phyloP scores from a whole-genome alignment of 345 rosid genomes.

The Eucalyptus tenuipes region DNA sequence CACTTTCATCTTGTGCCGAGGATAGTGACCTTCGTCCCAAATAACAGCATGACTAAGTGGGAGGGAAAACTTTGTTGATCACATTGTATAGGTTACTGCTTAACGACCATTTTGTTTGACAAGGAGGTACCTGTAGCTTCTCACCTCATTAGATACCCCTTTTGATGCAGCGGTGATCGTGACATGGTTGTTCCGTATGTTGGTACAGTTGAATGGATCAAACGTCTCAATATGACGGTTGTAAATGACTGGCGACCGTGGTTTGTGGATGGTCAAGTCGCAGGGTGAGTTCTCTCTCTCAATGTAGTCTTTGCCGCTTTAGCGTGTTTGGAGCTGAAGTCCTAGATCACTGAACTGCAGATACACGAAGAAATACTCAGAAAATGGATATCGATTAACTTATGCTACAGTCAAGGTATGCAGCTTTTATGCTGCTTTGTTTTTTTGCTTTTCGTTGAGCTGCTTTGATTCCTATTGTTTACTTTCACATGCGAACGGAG shows the following conservation, averaged over 20 bases:
- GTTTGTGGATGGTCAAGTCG: conserved; percentile 28
- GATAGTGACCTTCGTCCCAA: not conserved
- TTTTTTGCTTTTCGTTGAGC: not conserved
- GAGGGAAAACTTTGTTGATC: not conserved
- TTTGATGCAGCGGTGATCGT: conserved; percentile 14
- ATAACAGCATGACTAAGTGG: not conserved
- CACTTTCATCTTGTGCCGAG: not conserved
- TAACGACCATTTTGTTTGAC: not conserved
- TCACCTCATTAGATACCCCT: not conserved
- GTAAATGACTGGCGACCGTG: conserved; percentile 21
- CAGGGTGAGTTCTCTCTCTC: conserved; percentile 7
- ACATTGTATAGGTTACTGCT: not conserved
- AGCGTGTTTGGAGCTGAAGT: not conserved
- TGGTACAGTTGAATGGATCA: conserved; percentile 10
- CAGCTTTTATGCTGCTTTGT: not conserved
- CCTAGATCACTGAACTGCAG: not conserved
- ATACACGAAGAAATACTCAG: conserved; percentile 6
- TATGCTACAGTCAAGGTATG: conserved; percentile 24
- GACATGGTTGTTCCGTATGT: conserved; percentile 15
- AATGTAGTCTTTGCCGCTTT: not conserved
- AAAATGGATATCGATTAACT: conserved; percentile 10
- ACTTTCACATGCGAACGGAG: no score
- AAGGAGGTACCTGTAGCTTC: not conserved
- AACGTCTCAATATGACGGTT: not conserved
- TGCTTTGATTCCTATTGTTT: not conserved